A percentile compares a stretch with the other conserved stretches of the same genome.
Evolutionary conservation across 2,329 filamentous ascomycete genomes (phyloP).

Genomic region (Phialocephala subalpina): DNA sequence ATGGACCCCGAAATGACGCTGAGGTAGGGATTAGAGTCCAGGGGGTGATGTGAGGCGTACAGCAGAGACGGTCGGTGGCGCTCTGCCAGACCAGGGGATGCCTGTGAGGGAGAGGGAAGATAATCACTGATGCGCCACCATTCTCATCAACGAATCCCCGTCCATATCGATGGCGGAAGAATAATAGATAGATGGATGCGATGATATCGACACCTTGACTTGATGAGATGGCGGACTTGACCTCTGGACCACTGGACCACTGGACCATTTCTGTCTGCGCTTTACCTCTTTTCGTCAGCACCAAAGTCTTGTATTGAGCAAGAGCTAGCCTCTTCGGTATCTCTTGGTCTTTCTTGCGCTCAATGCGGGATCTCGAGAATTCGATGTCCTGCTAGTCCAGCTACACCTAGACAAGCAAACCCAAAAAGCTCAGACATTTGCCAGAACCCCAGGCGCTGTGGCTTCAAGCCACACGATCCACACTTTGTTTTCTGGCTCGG

Average conservation of each 20-base stretch:
- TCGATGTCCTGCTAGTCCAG: not conserved
- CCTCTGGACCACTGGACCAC: not conserved
- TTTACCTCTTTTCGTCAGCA: not conserved
- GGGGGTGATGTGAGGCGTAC: slow-evolving; percentile 8
- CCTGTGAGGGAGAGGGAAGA: not conserved
- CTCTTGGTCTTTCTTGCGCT: not conserved
- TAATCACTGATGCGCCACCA: slow-evolving; percentile 2
- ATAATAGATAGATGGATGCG: not conserved
- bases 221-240: not conserved
- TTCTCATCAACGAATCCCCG: not conserved
- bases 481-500: slow-evolving; percentile 9
- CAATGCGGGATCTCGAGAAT: not conserved
- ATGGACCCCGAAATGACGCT: slow-evolving; percentile 13
- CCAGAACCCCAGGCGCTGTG: slow-evolving; percentile 7
- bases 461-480: slow-evolving; percentile 10
- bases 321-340: not conserved
- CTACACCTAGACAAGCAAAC: slow-evolving; percentile 3
- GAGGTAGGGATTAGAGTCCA: not conserved
- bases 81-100: not conserved
- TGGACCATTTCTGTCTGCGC: not conserved
- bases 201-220: not conserved
- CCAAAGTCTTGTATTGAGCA: not conserved
- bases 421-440: not conserved
- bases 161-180: slow-evolving; percentile 8
- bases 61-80: not conserved